Evolutionary conservation across 352 stramenopile species (phyloP).

Genomic region (Phytopythium boreale): DNA sequence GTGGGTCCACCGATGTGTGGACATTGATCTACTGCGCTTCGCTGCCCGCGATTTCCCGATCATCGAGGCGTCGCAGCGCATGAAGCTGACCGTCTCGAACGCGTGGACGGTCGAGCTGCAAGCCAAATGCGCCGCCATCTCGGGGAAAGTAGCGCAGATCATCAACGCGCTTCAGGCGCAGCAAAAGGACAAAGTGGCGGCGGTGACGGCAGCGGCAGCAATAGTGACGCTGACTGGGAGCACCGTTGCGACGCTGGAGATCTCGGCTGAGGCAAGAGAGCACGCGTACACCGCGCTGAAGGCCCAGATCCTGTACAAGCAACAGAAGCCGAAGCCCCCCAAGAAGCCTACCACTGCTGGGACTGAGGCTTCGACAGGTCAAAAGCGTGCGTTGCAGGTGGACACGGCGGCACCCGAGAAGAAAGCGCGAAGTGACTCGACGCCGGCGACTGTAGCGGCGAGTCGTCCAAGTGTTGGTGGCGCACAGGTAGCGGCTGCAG

Average conservation of each 20-base stretch:
- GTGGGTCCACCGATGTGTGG: constrained; percentile 55
- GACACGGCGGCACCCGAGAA: constrained; percentile 11
- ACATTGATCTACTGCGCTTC: constrained; percentile 46
- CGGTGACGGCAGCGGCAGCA: neutral
- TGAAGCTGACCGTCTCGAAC: constrained; percentile 29
- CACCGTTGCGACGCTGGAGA: constrained; percentile 11
- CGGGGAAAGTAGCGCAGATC: constrained; percentile 51
- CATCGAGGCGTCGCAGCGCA: constrained; percentile 30
- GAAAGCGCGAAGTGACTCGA: constrained; percentile 12
- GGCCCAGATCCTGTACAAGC: constrained; percentile 45
- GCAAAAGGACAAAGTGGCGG: constrained; percentile 18
- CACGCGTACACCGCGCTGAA: constrained; percentile 65
- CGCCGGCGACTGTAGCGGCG: neutral
- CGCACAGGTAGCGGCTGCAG: neutral
- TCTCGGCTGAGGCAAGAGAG: constrained; percentile 33
- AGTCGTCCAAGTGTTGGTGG: neutral
- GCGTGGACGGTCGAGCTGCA: constrained; percentile 56
- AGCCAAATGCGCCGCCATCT: constrained; percentile 53
- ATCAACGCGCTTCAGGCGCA: constrained; percentile 28
- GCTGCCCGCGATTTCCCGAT: constrained; percentile 55
- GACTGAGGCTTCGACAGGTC: constrained; percentile 3
- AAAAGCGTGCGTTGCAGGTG: constrained; percentile 29
- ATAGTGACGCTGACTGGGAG: neutral
- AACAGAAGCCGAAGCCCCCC: constrained; percentile 28
- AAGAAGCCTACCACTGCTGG: constrained; percentile 23